Evolutionary conservation across 257 asterid species (phyloP).

Genomic region (Plectranthus barbatus): DNA sequence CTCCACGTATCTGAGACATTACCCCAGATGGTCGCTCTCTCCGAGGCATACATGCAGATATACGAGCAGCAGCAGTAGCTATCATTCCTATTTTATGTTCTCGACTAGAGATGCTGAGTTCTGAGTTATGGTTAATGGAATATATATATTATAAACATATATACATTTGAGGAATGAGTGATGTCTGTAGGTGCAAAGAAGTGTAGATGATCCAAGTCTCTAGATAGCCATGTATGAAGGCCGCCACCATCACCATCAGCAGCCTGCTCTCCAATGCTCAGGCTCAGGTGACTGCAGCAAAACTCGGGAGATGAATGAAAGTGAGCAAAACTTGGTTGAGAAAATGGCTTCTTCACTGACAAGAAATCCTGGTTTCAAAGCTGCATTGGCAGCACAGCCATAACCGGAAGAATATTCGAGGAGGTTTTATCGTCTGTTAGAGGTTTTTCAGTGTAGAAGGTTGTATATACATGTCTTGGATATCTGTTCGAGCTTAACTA

Average conservation of each 20-base stretch:
- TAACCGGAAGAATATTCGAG: slow-evolving; percentile 40
- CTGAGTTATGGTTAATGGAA: too few relatives aligned
- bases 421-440: slow-evolving; percentile 17
- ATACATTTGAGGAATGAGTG: too few relatives aligned
- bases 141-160: too few relatives aligned
- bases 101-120: too few relatives aligned
- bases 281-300: too few relatives aligned
- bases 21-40: slow-evolving; percentile 93
- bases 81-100: not conserved
- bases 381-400: slow-evolving; percentile 65
- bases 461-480: too few relatives aligned
- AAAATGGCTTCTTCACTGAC: slow-evolving; percentile 57
- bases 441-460: slow-evolving; percentile 4
- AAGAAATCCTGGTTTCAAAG: slow-evolving; percentile 44
- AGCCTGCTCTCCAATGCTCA: too few relatives aligned
- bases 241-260: slow-evolving; percentile 38
- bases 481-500: too few relatives aligned
- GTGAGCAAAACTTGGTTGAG: slow-evolving; percentile 35
- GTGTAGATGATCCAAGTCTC: slow-evolving; percentile 45
- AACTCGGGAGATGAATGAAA: slow-evolving; percentile 14
- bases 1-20: slow-evolving; percentile 88
- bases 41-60: slow-evolving; percentile 92
- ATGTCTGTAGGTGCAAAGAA: slow-evolving; percentile 77
- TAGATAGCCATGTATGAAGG: slow-evolving; percentile 67
- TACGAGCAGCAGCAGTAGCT: slow-evolving; percentile 62